Evolutionary conservation across 768 basidiomycete genomes (phyloP), one percentile per base, ranked within the genome.

Genomic region (Phylloporus rhodoxanthus): DNA sequence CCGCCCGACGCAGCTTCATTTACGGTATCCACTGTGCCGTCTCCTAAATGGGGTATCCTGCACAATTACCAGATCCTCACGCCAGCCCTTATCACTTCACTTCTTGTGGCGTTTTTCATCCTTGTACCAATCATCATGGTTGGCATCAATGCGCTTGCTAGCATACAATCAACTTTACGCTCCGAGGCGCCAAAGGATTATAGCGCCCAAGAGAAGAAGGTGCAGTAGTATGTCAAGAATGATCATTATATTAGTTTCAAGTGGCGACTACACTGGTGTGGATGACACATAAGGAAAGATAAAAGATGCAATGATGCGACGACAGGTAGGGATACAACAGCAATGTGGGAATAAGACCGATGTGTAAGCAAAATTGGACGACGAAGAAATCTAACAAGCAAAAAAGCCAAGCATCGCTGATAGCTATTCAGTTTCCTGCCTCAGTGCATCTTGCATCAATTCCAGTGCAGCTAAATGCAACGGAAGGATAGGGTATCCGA

Each of bases 1-100:
- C 55, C 58, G 9, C 53, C 56, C 17, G 57, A 55, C 20, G 55
- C 55, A 51, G 15, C 55, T 45, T 11, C 33, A 11, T 38, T 47
- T 29, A 74, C 75, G 48, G 59, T 70, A 10, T 71, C 73, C 15
- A 15, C 42, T 7, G 26, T 52, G 13, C 40, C 52, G 4, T 63
- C 72, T 2, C 65, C 75, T 6, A 62, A 69, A 8, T 79, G 76
- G 20, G 84, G 86, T 9, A 81, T 90, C 48, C 75, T 91, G 23
- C 75, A 81, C 53, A 78, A 73, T 29, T 90, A 89, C 65, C 87
- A 89, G 61, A 75, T 89, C 40, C 77, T 91, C 42, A 87, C 87
- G 0, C 85, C 89, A 1, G 84, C 76, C 1, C 73, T 91, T 42
- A 87, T 91, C 65, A 76, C 74, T 4, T 64, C 74, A 7, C 75